Evolutionary conservation across 352 stramenopile genomes (phyloP).

Genomic region (Pythium rhizo-oryzae): DNA sequence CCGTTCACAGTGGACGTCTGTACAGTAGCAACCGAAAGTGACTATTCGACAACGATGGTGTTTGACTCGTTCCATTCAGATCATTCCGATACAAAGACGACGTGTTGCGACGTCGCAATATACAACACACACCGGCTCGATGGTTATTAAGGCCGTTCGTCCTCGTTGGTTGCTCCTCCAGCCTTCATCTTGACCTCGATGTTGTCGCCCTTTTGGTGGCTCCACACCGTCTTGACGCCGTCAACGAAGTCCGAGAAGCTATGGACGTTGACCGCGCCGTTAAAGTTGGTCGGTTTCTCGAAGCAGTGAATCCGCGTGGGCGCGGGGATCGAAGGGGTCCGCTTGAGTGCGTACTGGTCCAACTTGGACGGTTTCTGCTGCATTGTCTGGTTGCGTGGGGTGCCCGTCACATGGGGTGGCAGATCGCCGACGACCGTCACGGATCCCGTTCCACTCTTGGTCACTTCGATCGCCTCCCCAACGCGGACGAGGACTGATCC

Average conservation of each 20-base stretch:
- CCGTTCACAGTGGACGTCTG: conserved; percentile 18
- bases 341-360: conserved; percentile 4
- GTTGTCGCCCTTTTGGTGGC: conserved; percentile 1
- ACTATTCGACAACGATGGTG: background rate
- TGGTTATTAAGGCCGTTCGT: background rate
- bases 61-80: background rate
- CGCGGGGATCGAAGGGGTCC: background rate
- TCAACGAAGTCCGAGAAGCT: conserved; percentile 21
- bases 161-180: background rate
- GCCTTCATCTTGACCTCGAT: conserved; percentile 5
- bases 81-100: background rate
- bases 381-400: background rate
- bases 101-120: background rate
- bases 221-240: conserved; percentile 16
- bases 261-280: conserved; percentile 15
- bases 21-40: background rate
- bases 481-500: conserved; percentile 26
- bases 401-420: conserved; percentile 13
- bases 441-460: conserved; percentile 22
- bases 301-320: conserved; percentile 15
- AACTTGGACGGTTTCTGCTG: conserved; percentile 17
- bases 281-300: conserved; percentile 15
- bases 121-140: background rate
- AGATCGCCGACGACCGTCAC: conserved; percentile 23
- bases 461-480: conserved; percentile 6